Base-by-base conservation (phyloP, 306 rosid species). In the Albizia julibrissin region DNA sequence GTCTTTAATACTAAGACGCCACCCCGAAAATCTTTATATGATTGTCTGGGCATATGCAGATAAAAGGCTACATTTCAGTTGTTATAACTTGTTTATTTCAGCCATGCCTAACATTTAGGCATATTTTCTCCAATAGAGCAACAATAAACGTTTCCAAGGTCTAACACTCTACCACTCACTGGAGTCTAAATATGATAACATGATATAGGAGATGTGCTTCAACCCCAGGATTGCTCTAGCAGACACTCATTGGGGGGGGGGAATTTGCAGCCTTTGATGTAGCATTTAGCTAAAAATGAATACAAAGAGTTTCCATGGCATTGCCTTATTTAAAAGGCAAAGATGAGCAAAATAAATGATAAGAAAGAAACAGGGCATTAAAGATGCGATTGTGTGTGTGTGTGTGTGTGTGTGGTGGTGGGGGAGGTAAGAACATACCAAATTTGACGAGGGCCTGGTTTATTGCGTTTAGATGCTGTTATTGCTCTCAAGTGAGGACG, bases 401-500 rank as follows among this genome's bases (percentile, higher is more conserved):
- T 22, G 26, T 8, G n/a, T n/a, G n/a, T n/a, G n/a, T n/a, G n/a
- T 29, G 31, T 29, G 31, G 31, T 2, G 31, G 1, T 29, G 1
- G 31, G 31, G 31, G 3, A 3, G 31, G 31, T 29, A 78, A 61
- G 78, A 80, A 82, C 89, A 59, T 90, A 85, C 99, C 99, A 96
- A 84, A 93, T 87, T 72, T 92, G 97, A 79, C n/a, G 92, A 82
- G 97, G 91, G 84, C 89, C 90, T 0, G 88, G 83, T 85, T 88
- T 94, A 73, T 88, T 89, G 89, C 99, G 99, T 84, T 94, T 96
- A 40, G 93, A 96, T 81, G 97, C 92, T 77, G 99, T 92, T 85
- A 96, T 91, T 81, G 98, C 99, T 89, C 99, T 94, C 82, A 96
- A 77, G 83, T 94, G 98, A 54, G 93, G 89, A 80, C 92, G 94